These are phyloP conservation scores for Fonsecaea nubica DNA, from an alignment of 2,329 filamentous ascomycete species.

Conservation along the genomic window DNA sequence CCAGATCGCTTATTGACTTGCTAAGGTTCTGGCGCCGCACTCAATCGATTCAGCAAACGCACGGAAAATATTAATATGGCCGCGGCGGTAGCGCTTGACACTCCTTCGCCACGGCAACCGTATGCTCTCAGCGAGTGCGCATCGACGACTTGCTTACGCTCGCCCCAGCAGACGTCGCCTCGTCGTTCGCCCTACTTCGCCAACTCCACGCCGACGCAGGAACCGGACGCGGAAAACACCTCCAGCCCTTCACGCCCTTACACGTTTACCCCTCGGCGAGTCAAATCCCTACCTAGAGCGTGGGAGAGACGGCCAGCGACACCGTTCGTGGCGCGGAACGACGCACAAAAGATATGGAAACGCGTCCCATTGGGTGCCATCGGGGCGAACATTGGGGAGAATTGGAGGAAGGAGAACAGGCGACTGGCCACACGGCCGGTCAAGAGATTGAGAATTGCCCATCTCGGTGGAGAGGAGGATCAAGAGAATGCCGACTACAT, in stretches of 20 bases:
- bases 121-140: neutral
- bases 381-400: conserved; percentile 19
- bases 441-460: conserved; percentile 18
- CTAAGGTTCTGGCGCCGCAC: neutral
- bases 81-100: neutral
- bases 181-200: neutral
- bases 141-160: neutral
- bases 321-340: conserved; percentile 48
- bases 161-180: neutral
- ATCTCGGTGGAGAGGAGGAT: conserved; percentile 26
- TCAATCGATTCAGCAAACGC: neutral
- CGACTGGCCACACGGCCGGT: conserved; percentile 30
- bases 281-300: conserved; percentile 47
- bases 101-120: neutral
- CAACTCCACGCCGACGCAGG: neutral
- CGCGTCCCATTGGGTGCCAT: conserved; percentile 43
- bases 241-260: conserved; percentile 19
- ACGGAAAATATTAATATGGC: conserved; percentile 15
- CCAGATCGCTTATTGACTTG: neutral
- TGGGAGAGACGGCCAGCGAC: conserved; percentile 56
- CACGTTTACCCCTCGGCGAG: conserved; percentile 50
- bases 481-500: conserved; percentile 36
- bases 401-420: conserved; percentile 36
- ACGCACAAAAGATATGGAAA: conserved; percentile 56
- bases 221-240: neutral